Conservation (phyloP, 257 asterid species). For the Craterostigma plantagineum region DNA sequence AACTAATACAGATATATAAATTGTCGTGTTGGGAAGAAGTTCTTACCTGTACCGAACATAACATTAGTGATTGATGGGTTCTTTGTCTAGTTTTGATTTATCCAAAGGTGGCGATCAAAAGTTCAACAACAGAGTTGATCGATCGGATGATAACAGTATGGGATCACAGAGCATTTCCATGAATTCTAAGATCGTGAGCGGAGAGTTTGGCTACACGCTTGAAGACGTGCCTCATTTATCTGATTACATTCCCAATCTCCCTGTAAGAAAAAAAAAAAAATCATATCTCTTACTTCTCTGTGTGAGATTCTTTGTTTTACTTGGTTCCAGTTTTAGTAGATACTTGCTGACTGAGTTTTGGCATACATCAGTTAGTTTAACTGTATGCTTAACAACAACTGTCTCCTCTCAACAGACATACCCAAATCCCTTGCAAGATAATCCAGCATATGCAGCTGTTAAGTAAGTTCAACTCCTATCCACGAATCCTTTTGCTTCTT, state of each 20-base stretch:
- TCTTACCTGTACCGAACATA: too few species aligned
- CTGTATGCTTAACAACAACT: too few species aligned
- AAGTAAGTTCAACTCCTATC: constrained; percentile 21
- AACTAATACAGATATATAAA: too few species aligned
- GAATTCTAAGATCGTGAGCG: constrained; percentile 21
- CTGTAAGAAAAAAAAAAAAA: constrained; percentile 18
- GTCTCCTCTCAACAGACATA: constrained; percentile 29
- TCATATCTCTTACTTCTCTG: background rate
- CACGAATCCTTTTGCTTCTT: background rate
- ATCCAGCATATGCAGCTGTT: constrained; percentile 74
- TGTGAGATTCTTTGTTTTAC: background rate
- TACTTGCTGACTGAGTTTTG: background rate
- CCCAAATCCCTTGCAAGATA: constrained; percentile 74
- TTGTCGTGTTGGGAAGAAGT: too few species aligned
- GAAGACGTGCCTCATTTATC: constrained; percentile 66
- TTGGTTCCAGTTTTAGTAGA: background rate
- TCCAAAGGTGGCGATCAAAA: too few species aligned
- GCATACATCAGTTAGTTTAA: constrained; percentile 3
- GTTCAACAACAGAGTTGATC: too few species aligned
- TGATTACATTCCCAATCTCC: constrained; percentile 39
- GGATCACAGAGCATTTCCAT: constrained; percentile 15
- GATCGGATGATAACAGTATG: constrained; percentile 4
- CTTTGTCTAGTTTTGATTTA: too few species aligned
- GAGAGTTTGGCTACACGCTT: constrained; percentile 40
- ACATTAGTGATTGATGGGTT: too few species aligned